phyloP scores from a whole-genome alignment of 345 rosid genomes.

The Linum tenue region DNA sequence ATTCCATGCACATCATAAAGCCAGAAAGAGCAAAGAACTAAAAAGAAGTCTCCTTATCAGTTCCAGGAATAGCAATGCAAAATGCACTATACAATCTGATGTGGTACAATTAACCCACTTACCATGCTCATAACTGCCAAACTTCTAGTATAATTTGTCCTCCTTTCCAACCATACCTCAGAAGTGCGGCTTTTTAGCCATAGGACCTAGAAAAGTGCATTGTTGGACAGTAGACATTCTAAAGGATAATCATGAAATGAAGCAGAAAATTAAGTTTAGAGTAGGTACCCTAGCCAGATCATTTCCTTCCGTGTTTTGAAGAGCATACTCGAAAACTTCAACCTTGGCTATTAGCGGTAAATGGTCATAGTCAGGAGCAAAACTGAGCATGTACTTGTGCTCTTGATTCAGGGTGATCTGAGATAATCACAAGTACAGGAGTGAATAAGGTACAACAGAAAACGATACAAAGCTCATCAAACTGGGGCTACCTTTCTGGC shows the following conservation, averaged over 20 bases:
- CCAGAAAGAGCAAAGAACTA: not conserved
- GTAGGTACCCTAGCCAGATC: slow-evolving; percentile 76
- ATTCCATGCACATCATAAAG: not conserved
- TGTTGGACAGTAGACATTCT: slow-evolving; percentile 5
- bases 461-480: not conserved
- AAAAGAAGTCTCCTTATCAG: slow-evolving; percentile 1
- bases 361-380: slow-evolving; percentile 90
- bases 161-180: slow-evolving; percentile 96
- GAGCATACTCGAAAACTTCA: slow-evolving; percentile 86
- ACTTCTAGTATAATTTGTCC: slow-evolving; percentile 96
- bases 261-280: slow-evolving; percentile 4
- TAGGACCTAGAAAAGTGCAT: slow-evolving; percentile 55
- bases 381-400: slow-evolving; percentile 82
- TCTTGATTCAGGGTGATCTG: slow-evolving; percentile 92
- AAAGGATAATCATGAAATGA: slow-evolving; percentile 10
- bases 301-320: slow-evolving; percentile 87
- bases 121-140: slow-evolving; percentile 99
- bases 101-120: slow-evolving; percentile 23
- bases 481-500: slow-evolving; percentile 54
- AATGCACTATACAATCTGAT: not conserved
- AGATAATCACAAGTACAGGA: slow-evolving; percentile 19
- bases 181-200: slow-evolving; percentile 98
- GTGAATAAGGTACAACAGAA: slow-evolving; percentile 2
- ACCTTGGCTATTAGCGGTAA: slow-evolving; percentile 86
- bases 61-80: slow-evolving; percentile 35